Base-by-base conservation (phyloP, 768 basidiomycete species). In the Steccherinum ochraceum region DNA sequence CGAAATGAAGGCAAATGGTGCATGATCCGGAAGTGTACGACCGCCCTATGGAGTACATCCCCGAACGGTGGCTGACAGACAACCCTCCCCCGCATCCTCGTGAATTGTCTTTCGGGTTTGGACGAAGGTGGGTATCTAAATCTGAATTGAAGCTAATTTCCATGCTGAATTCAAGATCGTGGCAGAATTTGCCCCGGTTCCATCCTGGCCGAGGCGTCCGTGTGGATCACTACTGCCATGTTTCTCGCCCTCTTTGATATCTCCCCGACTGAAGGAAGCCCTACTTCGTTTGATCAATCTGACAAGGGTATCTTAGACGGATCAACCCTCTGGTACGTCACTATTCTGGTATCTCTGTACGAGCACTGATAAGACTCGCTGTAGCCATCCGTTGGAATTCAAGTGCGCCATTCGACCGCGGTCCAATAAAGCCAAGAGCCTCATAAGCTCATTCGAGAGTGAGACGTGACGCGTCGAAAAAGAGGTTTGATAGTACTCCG, bases 41-140 rank as follows among this genome's bases (percentile, higher is more conserved):
- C 3, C 52, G 66, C 2, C 64, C 70, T 3, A 40, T 55, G 1
- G 25, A 21, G 71, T 43, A 43, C 19, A 10, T 23, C 41, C 5
- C n/a, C 5, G 41, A 43, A 23, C 41, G 41, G 10, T 43, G 16
- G n/a, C 41, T 43, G 5, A 18, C 41, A 5, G 41, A n/a, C 10
- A 5, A 7, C 19, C 41, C 41, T 18, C 41, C 41, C 5, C 21
- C 21, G 7, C n/a, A 43, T 43, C 41, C 41, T n/a, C 10, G 41
- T 23, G 41, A 43, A 18, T 18, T 23, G 21, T 43, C 7, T 5
- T 43, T 43, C 41, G 41, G 41, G 19, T 43, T 43, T 18, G 41
- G 41, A n/a, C 7, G 41, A 23, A 43, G 41, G 41, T 43, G 19
- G 7, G 30, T 16, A 7, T 35, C 30, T n/a, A n/a, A n/a, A n/a